Percentiles rank a stretch among this genome's conserved stretches.
Evolutionary conservation across 1,284 basidiomycete species (phyloP).

Genomic region (Ceraceosorus bombacis): DNA sequence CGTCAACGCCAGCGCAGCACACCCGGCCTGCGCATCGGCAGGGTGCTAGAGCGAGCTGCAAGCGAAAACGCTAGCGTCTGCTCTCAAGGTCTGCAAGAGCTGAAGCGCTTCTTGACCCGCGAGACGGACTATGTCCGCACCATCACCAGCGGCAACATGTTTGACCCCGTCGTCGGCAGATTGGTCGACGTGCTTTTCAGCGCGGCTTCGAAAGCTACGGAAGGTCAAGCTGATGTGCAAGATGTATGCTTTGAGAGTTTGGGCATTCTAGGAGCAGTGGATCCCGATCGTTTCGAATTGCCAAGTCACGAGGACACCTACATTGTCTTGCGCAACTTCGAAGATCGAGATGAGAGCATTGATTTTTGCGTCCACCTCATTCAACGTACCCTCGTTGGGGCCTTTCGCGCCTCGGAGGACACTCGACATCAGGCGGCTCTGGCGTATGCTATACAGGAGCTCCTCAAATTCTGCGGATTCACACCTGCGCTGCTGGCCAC

Average conservation of each 20-base stretch:
- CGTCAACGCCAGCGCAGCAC: constrained; percentile 50
- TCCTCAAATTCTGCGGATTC: constrained; percentile 81
- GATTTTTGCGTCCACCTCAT: constrained; percentile 81
- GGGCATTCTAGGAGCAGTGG: constrained; percentile 86
- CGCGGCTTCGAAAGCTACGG: constrained; percentile 62
- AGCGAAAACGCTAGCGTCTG: constrained; percentile 79
- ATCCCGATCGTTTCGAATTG: constrained; percentile 85
- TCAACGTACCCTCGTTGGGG: constrained; percentile 75
- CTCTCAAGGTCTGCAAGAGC: constrained; percentile 67
- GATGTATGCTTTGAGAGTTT: constrained; percentile 73
- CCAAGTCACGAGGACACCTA: constrained; percentile 59
- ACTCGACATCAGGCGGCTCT: constrained; percentile 83
- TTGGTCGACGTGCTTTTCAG: constrained; percentile 65
- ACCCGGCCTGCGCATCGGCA: constrained; percentile 55
- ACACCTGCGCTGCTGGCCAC: constrained; percentile 60
- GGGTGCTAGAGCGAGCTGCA: constrained; percentile 65
- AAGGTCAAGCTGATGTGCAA: constrained; percentile 53
- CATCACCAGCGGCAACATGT: constrained; percentile 55
- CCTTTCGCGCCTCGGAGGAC: constrained; percentile 87
- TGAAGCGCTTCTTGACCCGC: constrained; percentile 53
- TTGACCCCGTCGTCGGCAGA: constrained; percentile 68
- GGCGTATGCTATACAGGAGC: constrained; percentile 86
- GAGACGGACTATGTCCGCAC: constrained; percentile 27
- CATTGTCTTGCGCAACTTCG: constrained; percentile 74
- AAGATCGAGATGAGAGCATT: constrained; percentile 68